Evolutionary conservation across 768 basidiomycete genomes (phyloP), one percentile per base, ranked within the genome.

Genomic region (Naganishia vaughanmartiniae): DNA sequence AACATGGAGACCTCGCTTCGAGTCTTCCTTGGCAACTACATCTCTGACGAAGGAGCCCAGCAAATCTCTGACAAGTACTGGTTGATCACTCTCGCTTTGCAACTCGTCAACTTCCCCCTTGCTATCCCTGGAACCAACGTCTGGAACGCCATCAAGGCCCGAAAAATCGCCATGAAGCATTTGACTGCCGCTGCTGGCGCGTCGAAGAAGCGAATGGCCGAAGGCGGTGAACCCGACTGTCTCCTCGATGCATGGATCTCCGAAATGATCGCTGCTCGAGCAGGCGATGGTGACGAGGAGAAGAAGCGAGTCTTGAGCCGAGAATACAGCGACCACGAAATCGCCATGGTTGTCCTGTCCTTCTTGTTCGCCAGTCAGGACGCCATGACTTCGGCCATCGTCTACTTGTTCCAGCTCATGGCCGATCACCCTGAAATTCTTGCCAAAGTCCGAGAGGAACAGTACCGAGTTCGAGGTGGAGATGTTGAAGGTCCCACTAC

Each of bases 21-120:
- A 66, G 95, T 98, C 67, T 99, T 99, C 84, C 93, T 94, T 77
- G 96, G 96, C 21, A 83, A 84, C 72, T 91, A 98, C 81, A 89
- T 98, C 74, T 88, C 92, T 33, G 89, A 92, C 19, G 82, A 87
- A 10, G 91, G 89, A 48, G 87, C 89, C 30, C 78, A 82, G 19
- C 91, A 92, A 78, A 93, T 99, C 79, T 89, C 87, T 78, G 89
- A 91, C 74, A 93, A 92, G 79, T 98, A 98, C 84, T 98, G 95
- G 95, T 85, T 85, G 70, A 96, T 99, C 82, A 98, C 96, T 9
- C 84, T 87, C 75, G 92, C 96, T 2, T 89, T 99, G 51, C 92
- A 99, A 80, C 89, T 99, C 67, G 96, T 99, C 84, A 99, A 99
- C 84, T 98, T 99, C 84, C 96, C 96, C 19, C 83, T 98, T 72